Base-by-base conservation (phyloP, 495 filamentous ascomycete species). In the Xylaria bambusicola region DNA sequence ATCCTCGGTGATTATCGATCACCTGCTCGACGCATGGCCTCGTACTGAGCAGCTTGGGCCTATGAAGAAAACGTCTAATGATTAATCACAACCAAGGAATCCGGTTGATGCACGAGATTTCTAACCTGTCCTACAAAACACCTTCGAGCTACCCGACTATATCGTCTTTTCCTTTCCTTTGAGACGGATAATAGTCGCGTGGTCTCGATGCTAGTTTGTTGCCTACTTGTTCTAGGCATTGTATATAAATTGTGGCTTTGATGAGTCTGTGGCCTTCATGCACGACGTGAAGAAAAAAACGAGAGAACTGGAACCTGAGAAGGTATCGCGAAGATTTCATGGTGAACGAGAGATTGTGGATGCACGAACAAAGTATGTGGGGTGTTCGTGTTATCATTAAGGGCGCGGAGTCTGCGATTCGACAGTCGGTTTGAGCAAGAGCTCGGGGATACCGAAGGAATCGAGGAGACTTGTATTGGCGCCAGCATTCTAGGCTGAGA, bases 1-100 rank as follows among this genome's bases (percentile, higher is more conserved):
- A 82, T 66, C 70, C 77, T 72, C 50, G 77, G 70, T 49, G 70
- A 73, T 40, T 77, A 80, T 51, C 83, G 87, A 50, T 75, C 77
- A 26, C 78, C 81, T 56, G 80, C 83, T 45, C 82, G 88, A 62
- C 86, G 88, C 31, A 88, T 90, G 86, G 86, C 84, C 60, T 90
- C 88, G 5, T 90, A 88, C 69, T 91, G 73, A 75, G 64, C 56
- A 44, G 29, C 2, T 23, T 2, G 12, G 40, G 42, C 27, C 1
- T 47, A 20, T 13, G 2, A 23, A 35, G 48, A 54, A 49, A 7
- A 31, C 26, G 38, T 40, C n/a, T 35, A 18, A 41, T 9, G 10
- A 50, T 10, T 6, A 58, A 58, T 8, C n/a, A 12, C 1, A 46
- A 35, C 17, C 15, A 36, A 33, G 6, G 23, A 15, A 42, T 41